Evolutionary conservation across 2,329 filamentous ascomycete species (phyloP).

Genomic region (Fusarium sp.): DNA sequence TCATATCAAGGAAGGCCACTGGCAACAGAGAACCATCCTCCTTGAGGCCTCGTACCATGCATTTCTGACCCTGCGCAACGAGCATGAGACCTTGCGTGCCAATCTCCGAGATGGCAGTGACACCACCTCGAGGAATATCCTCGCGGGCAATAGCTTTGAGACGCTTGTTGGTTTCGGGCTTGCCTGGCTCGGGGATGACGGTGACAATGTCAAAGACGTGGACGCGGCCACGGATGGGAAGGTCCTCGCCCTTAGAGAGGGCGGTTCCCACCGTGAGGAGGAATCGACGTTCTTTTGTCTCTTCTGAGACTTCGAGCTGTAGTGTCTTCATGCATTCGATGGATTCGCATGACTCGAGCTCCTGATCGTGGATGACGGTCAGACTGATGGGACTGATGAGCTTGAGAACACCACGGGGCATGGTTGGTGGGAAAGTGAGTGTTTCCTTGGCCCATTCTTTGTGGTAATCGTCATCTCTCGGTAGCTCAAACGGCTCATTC

Average conservation of each 20-base stretch:
- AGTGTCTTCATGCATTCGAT: conserved; percentile 86
- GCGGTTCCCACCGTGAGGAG: conserved; percentile 89
- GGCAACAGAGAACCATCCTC: conserved; percentile 93
- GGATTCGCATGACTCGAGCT: conserved; percentile 80
- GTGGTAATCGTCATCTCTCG: conserved; percentile 87
- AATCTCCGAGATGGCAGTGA: conserved; percentile 87
- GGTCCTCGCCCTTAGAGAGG: conserved; percentile 88
- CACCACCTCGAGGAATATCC: conserved; percentile 89
- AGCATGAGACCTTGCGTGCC: conserved; percentile 90
- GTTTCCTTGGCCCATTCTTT: conserved; percentile 84
- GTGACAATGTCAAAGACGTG: conserved; percentile 93
- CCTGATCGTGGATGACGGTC: conserved; percentile 80
- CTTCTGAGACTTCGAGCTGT: conserved; percentile 89
- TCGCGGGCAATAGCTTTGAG: conserved; percentile 90
- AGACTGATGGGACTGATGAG: conserved; percentile 83
- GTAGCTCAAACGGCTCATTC: conserved; percentile 80
- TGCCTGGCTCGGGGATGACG: conserved; percentile 89
- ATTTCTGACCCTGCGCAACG: conserved; percentile 94
- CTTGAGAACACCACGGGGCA: conserved; percentile 79
- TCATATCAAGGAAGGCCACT: conserved; percentile 98
- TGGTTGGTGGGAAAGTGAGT: conserved; percentile 71
- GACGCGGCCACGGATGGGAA: conserved; percentile 85
- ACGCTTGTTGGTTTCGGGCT: conserved; percentile 86
- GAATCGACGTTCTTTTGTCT: conserved; percentile 86
- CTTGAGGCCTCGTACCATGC: conserved; percentile 95